These are phyloP conservation scores for Trichomonascus vanleenenianus DNA, from an alignment of 805 yeast genomes.

Conservation along the genomic window DNA sequence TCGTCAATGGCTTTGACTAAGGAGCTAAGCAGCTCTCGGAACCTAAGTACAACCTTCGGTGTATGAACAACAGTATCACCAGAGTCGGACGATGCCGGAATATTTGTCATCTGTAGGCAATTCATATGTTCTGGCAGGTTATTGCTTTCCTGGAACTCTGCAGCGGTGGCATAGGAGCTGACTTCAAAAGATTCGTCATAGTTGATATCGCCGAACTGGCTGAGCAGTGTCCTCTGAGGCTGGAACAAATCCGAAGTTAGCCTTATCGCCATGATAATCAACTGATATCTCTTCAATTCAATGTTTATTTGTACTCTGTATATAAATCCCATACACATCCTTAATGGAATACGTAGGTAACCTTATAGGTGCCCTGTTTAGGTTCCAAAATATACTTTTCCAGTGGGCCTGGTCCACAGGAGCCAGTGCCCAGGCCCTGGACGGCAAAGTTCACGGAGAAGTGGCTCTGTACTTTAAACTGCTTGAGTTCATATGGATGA, in stretches of 20 bases:
- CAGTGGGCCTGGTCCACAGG: constrained; percentile 25
- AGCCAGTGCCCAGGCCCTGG: constrained; percentile 24
- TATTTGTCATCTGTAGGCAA: too few species aligned
- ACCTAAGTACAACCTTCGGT: too few species aligned
- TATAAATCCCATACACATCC: background rate
- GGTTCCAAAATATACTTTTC: constrained; percentile 13
- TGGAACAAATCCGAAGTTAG: background rate
- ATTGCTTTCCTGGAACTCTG: too few species aligned
- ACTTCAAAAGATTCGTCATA: background rate
- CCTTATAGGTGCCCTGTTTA: background rate
- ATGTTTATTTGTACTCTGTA: background rate
- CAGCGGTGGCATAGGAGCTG: background rate
- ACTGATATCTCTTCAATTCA: background rate
- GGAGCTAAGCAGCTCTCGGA: too few species aligned
- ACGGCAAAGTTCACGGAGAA: constrained; percentile 22
- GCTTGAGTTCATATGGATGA: constrained; percentile 22
- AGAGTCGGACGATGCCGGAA: too few species aligned
- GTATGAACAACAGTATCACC: too few species aligned
- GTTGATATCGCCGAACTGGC: background rate
- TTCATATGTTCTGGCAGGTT: too few species aligned
- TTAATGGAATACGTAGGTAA: background rate
- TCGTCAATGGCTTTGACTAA: too few species aligned
- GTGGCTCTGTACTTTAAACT: constrained; percentile 9
- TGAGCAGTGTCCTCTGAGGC: background rate
- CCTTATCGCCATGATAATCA: background rate